A percentile compares a stretch with the other conserved stretches of the same genome.
phyloP scores from a whole-genome alignment of 805 yeast genomes.

The Jamesozyma hellenica region DNA sequence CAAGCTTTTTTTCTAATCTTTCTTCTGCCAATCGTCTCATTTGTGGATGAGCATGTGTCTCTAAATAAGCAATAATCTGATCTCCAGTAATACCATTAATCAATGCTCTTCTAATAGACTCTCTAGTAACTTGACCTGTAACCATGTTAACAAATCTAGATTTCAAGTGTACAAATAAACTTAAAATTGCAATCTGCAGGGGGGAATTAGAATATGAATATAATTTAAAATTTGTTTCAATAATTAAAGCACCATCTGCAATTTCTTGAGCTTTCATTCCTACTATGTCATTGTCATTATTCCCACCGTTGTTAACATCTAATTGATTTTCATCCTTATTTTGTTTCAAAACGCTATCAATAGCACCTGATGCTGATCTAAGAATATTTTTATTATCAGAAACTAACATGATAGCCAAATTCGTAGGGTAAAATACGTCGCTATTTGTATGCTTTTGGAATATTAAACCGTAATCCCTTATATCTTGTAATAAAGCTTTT shows the following conservation, averaged over 20 bases:
- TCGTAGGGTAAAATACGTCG: slow-evolving; percentile 74
- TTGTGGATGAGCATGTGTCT: slow-evolving; percentile 89
- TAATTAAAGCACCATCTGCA: slow-evolving; percentile 59
- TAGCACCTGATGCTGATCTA: slow-evolving; percentile 63
- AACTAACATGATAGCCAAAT: slow-evolving; percentile 81
- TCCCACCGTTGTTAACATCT: slow-evolving; percentile 9
- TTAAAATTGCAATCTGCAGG: slow-evolving; percentile 83
- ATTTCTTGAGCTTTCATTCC: slow-evolving; percentile 18
- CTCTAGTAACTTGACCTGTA: slow-evolving; percentile 86
- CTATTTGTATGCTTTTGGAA: slow-evolving; percentile 53
- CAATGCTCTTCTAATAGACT: slow-evolving; percentile 77
- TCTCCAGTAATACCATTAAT: slow-evolving; percentile 88
- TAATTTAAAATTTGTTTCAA: slow-evolving; percentile 88
- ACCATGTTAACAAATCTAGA: slow-evolving; percentile 87
- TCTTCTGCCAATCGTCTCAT: slow-evolving; percentile 71
- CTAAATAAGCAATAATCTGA: slow-evolving; percentile 80
- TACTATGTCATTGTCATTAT: slow-evolving; percentile 21
- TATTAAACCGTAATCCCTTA: slow-evolving; percentile 84
- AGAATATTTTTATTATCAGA: slow-evolving; percentile 61
- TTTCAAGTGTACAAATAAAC: slow-evolving; percentile 75
- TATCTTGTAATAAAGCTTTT: slow-evolving; percentile 73
- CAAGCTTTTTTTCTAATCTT: slow-evolving; percentile 53
- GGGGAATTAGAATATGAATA: slow-evolving; percentile 94
- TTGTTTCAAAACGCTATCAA: slow-evolving; percentile 52
- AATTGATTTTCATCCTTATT: slow-evolving; percentile 13